These are phyloP conservation scores for Pseudogymnoascus sp. DNA, from an alignment of 2,329 filamentous ascomycete genomes.

Conservation along the genomic window DNA sequence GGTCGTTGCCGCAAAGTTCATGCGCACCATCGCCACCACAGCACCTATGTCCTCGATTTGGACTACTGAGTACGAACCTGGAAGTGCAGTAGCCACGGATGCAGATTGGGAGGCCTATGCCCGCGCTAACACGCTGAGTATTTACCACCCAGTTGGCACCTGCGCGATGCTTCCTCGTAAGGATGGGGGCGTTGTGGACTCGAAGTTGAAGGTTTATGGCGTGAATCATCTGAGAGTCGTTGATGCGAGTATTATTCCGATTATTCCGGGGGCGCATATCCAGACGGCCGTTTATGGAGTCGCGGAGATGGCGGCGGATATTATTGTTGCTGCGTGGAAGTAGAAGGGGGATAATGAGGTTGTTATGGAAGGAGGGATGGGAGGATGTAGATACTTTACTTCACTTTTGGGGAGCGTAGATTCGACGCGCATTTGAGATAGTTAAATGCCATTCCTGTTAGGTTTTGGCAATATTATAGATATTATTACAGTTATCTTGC, in stretches of 20 bases:
- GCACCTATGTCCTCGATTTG: conserved; percentile 17
- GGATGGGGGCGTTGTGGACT: conserved; percentile 21
- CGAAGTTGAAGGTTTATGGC: conserved; percentile 20
- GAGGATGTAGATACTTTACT: not conserved
- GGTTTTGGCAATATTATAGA: not conserved
- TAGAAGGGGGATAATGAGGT: not conserved
- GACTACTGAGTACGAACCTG: conserved; percentile 22
- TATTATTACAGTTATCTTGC: not conserved
- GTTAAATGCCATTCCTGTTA: not conserved
- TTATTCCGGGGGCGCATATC: conserved; percentile 18
- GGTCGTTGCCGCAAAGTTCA: conserved; percentile 18
- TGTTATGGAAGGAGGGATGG: not conserved
- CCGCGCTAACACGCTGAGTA: conserved; percentile 12
- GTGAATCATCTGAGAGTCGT: conserved; percentile 21
- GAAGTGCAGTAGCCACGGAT: conserved; percentile 10
- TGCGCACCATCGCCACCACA: conserved; percentile 17
- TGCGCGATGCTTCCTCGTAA: conserved; percentile 20
- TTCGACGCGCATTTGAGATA: not conserved
- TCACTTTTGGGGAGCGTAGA: not conserved
- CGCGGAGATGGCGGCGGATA: conserved; percentile 21
- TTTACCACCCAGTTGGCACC: conserved; percentile 17
- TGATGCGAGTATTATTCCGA: conserved; percentile 21
- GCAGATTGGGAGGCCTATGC: conserved; percentile 13
- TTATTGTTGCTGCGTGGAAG: conserved; percentile 13
- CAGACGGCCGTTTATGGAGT: conserved; percentile 19